Conservation (phyloP, 1,139 yeast species). For the Wickerhamomyces sp. region DNA sequence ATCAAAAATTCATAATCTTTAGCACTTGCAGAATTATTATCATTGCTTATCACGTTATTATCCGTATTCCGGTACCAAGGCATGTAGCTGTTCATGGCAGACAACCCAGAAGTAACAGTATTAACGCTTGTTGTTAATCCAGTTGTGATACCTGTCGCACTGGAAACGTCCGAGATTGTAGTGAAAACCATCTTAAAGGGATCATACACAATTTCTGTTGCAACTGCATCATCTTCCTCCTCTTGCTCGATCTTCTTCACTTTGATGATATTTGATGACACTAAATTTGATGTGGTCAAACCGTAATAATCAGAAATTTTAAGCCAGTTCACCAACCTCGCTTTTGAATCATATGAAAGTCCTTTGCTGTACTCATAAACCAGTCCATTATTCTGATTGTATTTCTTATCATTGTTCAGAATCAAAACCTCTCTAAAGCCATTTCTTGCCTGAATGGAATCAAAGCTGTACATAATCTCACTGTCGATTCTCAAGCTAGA, state of each 20-base stretch:
- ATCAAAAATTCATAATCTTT: constrained; percentile 9
- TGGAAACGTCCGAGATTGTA: constrained; percentile 20
- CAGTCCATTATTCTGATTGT: constrained; percentile 16
- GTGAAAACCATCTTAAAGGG: constrained; percentile 21
- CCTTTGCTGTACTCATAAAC: constrained; percentile 14
- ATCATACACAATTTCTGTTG: constrained; percentile 18
- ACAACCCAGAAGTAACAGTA: constrained; percentile 10
- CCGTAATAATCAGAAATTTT: constrained; percentile 13
- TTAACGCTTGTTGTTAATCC: constrained; percentile 19
- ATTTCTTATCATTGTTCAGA: constrained; percentile 9
- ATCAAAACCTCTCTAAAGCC: constrained; percentile 14
- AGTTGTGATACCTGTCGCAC: constrained; percentile 13
- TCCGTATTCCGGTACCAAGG: constrained; percentile 10
- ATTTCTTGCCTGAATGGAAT: constrained; percentile 3
- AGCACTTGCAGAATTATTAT: neutral
- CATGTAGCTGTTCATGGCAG: constrained; percentile 10
- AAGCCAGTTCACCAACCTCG: constrained; percentile 17
- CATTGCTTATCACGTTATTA: neutral
- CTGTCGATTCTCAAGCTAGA: constrained; percentile 12
- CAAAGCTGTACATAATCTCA: constrained; percentile 10
- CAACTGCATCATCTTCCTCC: neutral
- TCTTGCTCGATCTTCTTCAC: neutral
- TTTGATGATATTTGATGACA: constrained; percentile 12
- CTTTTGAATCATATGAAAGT: constrained; percentile 7
- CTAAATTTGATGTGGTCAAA: constrained; percentile 8